Evolutionary conservation across 768 basidiomycete species (phyloP).

Genomic region (Russula compacta): DNA sequence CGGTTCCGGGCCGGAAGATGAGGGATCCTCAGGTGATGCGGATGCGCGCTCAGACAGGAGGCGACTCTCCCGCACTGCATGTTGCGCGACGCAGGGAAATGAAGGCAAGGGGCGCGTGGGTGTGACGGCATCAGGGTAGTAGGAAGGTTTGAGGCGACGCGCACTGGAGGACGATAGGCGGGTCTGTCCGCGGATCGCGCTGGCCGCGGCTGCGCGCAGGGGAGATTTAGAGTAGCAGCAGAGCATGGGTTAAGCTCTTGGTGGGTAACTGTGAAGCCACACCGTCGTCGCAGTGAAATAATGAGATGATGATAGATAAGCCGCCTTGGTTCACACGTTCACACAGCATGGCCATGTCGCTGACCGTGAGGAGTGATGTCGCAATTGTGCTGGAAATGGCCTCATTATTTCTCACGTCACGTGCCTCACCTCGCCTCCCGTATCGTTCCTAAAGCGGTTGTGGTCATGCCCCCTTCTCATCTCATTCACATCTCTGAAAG

Average conservation of each 20-base stretch:
- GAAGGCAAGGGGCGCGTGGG: constrained; percentile 20
- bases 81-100: constrained; percentile 78
- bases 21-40: constrained; percentile 13
- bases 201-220: neutral
- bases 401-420: neutral
- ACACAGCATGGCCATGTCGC: too few relatives aligned
- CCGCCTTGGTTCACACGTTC: neutral
- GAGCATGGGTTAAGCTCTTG: too few relatives aligned
- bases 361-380: constrained; percentile 11
- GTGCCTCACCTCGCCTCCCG: too few relatives aligned
- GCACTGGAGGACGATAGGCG: neutral
- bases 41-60: constrained; percentile 27
- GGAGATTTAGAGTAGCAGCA: neutral
- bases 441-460: neutral
- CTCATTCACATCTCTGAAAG: too few relatives aligned
- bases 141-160: neutral
- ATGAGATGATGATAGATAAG: neutral
- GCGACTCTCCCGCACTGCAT: constrained; percentile 58
- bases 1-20: constrained; percentile 65
- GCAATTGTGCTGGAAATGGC: neutral
- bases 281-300: neutral
- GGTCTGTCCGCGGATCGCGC: neutral
- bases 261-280: too few relatives aligned
- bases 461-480: too few relatives aligned
- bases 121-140: neutral